These are phyloP conservation scores for Dianthus caryophyllus DNA, from an alignment of 148 eudicot species.

Conservation along the genomic window DNA sequence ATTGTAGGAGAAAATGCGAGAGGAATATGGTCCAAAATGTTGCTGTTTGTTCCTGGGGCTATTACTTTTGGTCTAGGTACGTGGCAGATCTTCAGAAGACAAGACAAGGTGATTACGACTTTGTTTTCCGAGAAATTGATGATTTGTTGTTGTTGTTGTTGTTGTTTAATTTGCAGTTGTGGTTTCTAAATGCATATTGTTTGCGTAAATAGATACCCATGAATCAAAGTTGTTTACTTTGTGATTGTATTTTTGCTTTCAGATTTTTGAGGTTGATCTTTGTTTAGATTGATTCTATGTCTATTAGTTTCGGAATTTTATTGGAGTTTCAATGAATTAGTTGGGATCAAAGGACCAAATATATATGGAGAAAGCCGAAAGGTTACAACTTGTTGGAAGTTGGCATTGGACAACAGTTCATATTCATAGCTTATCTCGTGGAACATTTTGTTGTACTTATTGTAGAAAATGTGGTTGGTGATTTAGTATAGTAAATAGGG, in stretches of 20 bases:
- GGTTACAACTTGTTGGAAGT: neutral
- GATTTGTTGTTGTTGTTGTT: neutral
- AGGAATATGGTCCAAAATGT: slow-evolving; percentile 66
- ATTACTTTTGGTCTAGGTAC: slow-evolving; percentile 90
- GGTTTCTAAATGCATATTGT: neutral
- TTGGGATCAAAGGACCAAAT: neutral
- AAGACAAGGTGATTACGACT: slow-evolving; percentile 62
- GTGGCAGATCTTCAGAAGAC: slow-evolving; percentile 88
- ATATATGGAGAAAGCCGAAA: neutral
- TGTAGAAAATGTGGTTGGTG: neutral
- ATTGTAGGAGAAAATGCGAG: slow-evolving; percentile 36
- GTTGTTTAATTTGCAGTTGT: neutral
- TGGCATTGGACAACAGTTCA: neutral
- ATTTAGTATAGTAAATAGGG: neutral
- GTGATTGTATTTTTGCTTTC: neutral
- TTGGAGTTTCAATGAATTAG: neutral
- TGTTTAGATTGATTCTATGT: neutral
- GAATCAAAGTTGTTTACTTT: neutral
- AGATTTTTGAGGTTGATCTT: neutral
- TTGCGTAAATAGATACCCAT: neutral
- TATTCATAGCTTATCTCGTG: neutral
- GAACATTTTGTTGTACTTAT: neutral
- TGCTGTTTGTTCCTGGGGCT: slow-evolving; percentile 89
- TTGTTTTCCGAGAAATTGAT: neutral
- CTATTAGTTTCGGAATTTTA: neutral